Conservation (phyloP, 2,329 filamentous ascomycete species). For the Shiraia bambusicola region DNA sequence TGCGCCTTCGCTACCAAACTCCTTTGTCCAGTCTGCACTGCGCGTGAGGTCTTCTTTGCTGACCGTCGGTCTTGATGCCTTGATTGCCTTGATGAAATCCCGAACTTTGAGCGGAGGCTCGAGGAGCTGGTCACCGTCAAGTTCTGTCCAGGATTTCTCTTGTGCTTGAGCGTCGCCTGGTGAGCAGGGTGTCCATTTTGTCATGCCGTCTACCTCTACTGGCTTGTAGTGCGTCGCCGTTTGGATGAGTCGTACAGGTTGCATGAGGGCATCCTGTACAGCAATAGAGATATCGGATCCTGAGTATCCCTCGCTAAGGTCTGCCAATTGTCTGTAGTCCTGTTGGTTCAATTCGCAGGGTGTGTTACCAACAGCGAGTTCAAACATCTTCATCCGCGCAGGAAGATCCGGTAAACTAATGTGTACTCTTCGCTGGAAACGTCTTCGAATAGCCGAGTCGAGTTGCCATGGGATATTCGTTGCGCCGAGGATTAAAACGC, state of each 20-base stretch:
- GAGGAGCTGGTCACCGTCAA: conserved; percentile 79
- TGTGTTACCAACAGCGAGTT: conserved; percentile 88
- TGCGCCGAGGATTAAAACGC: conserved; percentile 90
- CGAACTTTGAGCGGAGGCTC: conserved; percentile 85
- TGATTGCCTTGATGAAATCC: conserved; percentile 92
- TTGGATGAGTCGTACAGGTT: conserved; percentile 93
- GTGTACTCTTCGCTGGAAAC: conserved; percentile 94
- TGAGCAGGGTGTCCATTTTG: conserved; percentile 84
- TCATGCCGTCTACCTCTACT: conserved; percentile 66
- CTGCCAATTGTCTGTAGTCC: conserved; percentile 78
- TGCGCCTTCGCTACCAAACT: conserved; percentile 90
- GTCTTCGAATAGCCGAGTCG: conserved; percentile 89
- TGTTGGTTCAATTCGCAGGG: conserved; percentile 77
- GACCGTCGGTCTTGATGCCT: conserved; percentile 84
- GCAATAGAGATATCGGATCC: conserved; percentile 95
- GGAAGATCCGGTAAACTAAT: conserved; percentile 87
- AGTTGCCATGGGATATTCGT: conserved; percentile 99
- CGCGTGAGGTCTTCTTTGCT: conserved; percentile 79
- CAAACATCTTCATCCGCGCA: conserved; percentile 92
- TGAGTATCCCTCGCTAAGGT: conserved; percentile 88
- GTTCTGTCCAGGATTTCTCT: conserved; percentile 91
- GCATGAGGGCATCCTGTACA: conserved; percentile 95
- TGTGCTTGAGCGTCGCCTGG: conserved; percentile 82
- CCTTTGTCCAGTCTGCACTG: conserved; percentile 90
- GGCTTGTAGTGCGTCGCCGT: conserved; percentile 97